Evolutionary conservation across 306 rosid genomes (phyloP).

Genomic region (Casuarina equisetifolia): DNA sequence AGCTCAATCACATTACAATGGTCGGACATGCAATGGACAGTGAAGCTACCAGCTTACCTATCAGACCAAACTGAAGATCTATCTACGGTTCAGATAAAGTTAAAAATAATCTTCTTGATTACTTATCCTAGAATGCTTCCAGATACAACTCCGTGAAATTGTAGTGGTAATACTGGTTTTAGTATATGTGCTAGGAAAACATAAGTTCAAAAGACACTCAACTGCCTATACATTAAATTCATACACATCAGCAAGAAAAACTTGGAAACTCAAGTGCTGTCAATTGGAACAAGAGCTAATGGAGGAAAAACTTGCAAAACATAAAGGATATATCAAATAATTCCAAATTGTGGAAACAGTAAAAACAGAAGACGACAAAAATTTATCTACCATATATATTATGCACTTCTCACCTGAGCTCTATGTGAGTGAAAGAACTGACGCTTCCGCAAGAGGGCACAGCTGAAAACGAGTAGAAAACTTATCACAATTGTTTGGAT

Average conservation of each 20-base stretch:
- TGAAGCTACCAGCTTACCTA: neutral
- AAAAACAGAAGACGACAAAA: slow-evolving; percentile 4
- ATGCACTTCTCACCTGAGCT: slow-evolving; percentile 59
- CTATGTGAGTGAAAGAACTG: slow-evolving; percentile 80
- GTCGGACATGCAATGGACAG: neutral
- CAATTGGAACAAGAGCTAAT: slow-evolving; percentile 3
- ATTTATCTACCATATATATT: slow-evolving; percentile 18
- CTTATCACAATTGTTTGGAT: slow-evolving; percentile 1
- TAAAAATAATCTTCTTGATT: neutral
- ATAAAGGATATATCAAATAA: neutral
- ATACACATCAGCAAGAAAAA: neutral
- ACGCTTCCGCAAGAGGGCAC: slow-evolving; percentile 56
- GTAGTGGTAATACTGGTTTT: neutral
- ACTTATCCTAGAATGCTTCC: neutral
- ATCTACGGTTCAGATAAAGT: neutral
- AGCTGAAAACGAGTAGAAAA: slow-evolving; percentile 46
- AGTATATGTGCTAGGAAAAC: neutral
- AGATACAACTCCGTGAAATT: neutral
- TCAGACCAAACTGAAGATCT: neutral
- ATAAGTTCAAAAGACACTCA: neutral
- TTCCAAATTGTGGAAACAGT: neutral
- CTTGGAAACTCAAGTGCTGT: neutral
- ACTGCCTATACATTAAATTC: neutral
- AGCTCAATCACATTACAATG: neutral
- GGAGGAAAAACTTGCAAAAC: neutral